Percentiles rank a stretch among this genome's conserved stretches.
Conservation (phyloP, 1,284 basidiomycete species). For the Kwoniella shivajii region DNA sequence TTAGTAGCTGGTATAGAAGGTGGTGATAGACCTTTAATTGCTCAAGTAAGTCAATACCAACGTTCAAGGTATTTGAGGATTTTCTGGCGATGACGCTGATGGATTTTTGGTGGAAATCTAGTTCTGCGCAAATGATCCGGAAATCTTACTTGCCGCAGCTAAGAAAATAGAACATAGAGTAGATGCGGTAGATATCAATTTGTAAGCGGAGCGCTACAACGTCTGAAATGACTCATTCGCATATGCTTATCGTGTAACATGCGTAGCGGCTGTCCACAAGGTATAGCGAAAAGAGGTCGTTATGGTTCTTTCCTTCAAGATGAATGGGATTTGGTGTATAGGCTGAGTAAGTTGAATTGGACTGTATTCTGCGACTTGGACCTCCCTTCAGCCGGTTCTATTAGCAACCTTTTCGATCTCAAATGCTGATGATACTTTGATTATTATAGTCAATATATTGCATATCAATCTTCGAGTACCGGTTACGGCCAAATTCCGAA, state of each 20-base stretch:
- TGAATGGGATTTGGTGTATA: constrained; percentile 84
- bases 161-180: constrained; percentile 71
- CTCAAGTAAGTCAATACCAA: constrained; percentile 61
- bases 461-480: constrained; percentile 83
- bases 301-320: constrained; percentile 94
- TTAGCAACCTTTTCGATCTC: too few relatives aligned
- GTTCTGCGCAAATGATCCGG: constrained; percentile 90
- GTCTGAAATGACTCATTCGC: background rate
- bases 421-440: too few relatives aligned
- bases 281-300: constrained; percentile 82
- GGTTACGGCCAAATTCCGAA: constrained; percentile 93
- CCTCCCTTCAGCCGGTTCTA: too few relatives aligned
- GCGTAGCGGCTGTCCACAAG: constrained; percentile 80
- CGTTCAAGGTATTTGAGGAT: background rate
- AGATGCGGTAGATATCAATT: constrained; percentile 92
- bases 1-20: constrained; percentile 47
- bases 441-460: constrained; percentile 72
- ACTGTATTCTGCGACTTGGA: too few relatives aligned
- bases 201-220: constrained; percentile 51
- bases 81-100: background rate
- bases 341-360: constrained; percentile 65
- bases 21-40: constrained; percentile 78
- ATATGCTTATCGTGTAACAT: background rate
- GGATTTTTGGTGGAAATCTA: constrained; percentile 27
- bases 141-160: constrained; percentile 74